Percentiles rank a stretch among this genome's conserved stretches.
phyloP scores from a whole-genome alignment of 495 filamentous ascomycete species.

The Penicillium parvum region DNA sequence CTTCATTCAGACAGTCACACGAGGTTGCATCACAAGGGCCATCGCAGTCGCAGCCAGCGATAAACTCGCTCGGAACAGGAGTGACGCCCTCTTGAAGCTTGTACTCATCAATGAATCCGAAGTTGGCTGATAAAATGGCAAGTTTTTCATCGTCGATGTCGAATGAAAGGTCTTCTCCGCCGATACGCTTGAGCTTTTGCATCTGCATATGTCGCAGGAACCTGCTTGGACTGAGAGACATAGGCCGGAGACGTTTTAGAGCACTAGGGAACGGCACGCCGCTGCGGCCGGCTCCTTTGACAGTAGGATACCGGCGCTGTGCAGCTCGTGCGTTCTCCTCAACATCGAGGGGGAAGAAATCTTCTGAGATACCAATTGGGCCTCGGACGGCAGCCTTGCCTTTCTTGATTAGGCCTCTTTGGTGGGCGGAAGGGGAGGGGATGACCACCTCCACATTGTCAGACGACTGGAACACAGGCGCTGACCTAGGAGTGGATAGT shows the following conservation, averaged over 20 bases:
- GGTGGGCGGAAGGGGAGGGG: constrained; percentile 2
- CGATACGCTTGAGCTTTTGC: constrained; percentile 23
- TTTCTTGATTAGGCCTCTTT: not conserved
- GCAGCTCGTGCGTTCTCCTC: constrained; percentile 16
- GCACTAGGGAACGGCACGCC: no score
- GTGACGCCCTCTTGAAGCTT: constrained; percentile 33
- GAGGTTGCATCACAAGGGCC: constrained; percentile 26
- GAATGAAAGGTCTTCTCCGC: constrained; percentile 27
- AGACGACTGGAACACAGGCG: no score
- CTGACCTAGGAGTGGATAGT: not conserved
- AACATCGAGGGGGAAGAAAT: constrained; percentile 23
- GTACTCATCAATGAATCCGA: constrained; percentile 43
- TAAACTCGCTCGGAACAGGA: constrained; percentile 31
- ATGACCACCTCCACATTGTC: constrained; percentile 6
- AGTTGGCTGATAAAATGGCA: constrained; percentile 26
- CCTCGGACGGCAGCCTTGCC: not conserved
- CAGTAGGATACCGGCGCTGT: constrained; percentile 21
- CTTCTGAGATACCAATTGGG: constrained; percentile 17
- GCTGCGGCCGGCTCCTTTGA: constrained; percentile 14
- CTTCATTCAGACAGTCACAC: constrained; percentile 37
- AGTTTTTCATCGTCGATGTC: constrained; percentile 21
- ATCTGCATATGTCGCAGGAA: constrained; percentile 15
- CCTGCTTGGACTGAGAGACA: constrained; percentile 1
- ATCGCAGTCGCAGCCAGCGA: constrained; percentile 38
- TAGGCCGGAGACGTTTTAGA: no score